A percentile compares a stretch with the other conserved stretches of the same genome.
phyloP scores from a whole-genome alignment of 2,329 filamentous ascomycete species.

The Beauveria varroae region DNA sequence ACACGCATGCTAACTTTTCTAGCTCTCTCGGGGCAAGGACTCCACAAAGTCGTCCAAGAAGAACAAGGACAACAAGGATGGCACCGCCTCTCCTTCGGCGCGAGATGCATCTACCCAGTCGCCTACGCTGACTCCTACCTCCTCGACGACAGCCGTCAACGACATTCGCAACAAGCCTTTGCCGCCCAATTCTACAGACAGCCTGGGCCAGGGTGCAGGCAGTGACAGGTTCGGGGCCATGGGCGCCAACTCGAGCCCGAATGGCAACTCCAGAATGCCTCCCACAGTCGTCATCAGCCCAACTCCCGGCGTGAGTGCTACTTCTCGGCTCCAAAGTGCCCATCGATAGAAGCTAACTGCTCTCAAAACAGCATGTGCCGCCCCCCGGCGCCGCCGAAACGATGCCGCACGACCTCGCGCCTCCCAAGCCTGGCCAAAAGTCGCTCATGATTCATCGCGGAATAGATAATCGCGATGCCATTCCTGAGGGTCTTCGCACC shows the following conservation, averaged over 20 bases:
- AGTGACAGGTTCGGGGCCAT: conserved; percentile 36
- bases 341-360: background rate
- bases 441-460: conserved; percentile 75
- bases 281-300: conserved; percentile 93
- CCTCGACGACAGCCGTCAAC: conserved; percentile 79
- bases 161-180: conserved; percentile 79
- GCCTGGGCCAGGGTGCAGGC: conserved; percentile 23
- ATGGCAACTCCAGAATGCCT: conserved; percentile 44
- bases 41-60: conserved; percentile 76
- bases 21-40: conserved; percentile 89
- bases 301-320: conserved; percentile 69
- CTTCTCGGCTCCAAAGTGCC: conserved; percentile 1
- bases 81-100: conserved; percentile 70
- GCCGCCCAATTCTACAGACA: conserved; percentile 45
- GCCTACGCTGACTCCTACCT: conserved; percentile 69
- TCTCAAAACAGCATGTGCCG: conserved; percentile 65
- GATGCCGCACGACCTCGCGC: conserved; percentile 94
- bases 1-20: conserved; percentile 19
- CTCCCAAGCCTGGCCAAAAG: conserved; percentile 86
- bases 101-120: conserved; percentile 50
- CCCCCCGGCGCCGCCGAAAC: conserved; percentile 91
- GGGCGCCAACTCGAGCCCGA: conserved; percentile 28
- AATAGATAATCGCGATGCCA: conserved; percentile 83
- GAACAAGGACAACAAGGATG: conserved; percentile 65
- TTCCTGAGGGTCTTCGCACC: conserved; percentile 88